Evolutionary conservation across 352 stramenopile genomes (phyloP), one percentile per base, ranked within the genome.

Genomic region (Globisporangium megalacanthum): DNA sequence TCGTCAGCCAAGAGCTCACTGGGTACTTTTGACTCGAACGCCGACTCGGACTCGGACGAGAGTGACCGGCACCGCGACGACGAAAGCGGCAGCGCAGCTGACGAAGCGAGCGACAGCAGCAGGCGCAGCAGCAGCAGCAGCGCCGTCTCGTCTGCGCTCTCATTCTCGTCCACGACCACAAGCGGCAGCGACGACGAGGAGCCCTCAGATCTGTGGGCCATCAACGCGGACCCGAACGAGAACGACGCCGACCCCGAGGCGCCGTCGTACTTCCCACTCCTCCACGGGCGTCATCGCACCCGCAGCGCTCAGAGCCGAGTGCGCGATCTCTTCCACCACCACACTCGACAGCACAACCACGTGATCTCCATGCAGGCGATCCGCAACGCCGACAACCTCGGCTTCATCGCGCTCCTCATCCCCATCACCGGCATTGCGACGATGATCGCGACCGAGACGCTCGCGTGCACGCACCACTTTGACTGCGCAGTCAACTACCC

Each of bases 391-490:
- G 75, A 88, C 56, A 89, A 85, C 61, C 31, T 94, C 41, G 81
- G 76, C 52, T 72, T 85, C 36, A 45, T 91, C 35, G 83, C 79
- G 45, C 76, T 84, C 55, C 61, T 95, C 46, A 75, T 95, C 42
- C 86, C 86, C 2, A 62, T 86, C 33, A 81, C 67, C 0, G 86
- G 86, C 37, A 72, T 94, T 54, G 61, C 64, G 20, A 93, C 86
- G 20, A 92, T 95, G 79, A 52, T 89, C 13, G 29, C 62, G 14
- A 94, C 84, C 13, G 84, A 92, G 51, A 54, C 72, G 0, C 62
- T 93, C 50, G 85, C 83, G 22, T 95, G 86, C 56, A 52, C 52
- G 0, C 65, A 78, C 48, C 82, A 94, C 52, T 95, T 93, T 59
- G 74, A 77, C 49, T 95, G 86, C 60, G 68, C 77, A 0, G 66